phyloP scores from a whole-genome alignment of 2,329 filamentous ascomycete genomes.

The Onygena corvina region DNA sequence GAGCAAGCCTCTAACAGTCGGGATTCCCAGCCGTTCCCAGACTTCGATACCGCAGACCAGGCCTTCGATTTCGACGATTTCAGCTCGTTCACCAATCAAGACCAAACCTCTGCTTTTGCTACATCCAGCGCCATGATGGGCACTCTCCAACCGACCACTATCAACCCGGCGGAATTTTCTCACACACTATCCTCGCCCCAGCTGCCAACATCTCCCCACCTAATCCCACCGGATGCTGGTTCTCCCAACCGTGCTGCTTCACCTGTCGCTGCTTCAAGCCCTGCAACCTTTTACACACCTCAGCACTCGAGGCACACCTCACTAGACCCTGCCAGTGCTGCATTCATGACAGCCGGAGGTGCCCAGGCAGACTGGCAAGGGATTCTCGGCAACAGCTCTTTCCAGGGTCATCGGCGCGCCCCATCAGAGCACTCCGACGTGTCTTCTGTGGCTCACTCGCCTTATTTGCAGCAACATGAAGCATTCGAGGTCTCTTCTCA shows the following conservation, averaged over 20 bases:
- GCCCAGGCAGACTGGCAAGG: conserved; percentile 47
- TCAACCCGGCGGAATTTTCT: conserved; percentile 38
- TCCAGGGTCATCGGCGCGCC: conserved; percentile 69
- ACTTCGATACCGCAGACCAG: conserved; percentile 29
- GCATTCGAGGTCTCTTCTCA: conserved; percentile 58
- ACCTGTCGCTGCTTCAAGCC: conserved; percentile 11
- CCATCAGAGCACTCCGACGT: conserved; percentile 91
- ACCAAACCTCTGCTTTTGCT: conserved; percentile 24
- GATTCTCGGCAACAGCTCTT: conserved; percentile 45
- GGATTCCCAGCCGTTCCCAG: conserved; percentile 28
- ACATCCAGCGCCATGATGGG: conserved; percentile 21
- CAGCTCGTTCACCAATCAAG: conserved; percentile 27
- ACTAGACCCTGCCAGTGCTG: conserved; percentile 48
- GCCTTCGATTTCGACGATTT: conserved; percentile 28
- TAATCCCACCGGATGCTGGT: conserved; percentile 11
- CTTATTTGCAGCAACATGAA: conserved; percentile 66
- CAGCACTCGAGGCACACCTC: conserved; percentile 49
- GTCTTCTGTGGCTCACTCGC: conserved; percentile 72
- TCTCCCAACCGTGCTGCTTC: conserved; percentile 12
- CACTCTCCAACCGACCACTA: conserved; percentile 24
- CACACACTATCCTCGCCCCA: conserved; percentile 34
- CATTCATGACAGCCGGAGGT: conserved; percentile 42
- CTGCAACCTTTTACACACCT: conserved; percentile 37
- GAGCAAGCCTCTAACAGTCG: conserved; percentile 23
- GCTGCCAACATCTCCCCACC: conserved; percentile 23